Evolutionary conservation across 768 basidiomycete genomes (phyloP).

Genomic region (Panus rudis): DNA sequence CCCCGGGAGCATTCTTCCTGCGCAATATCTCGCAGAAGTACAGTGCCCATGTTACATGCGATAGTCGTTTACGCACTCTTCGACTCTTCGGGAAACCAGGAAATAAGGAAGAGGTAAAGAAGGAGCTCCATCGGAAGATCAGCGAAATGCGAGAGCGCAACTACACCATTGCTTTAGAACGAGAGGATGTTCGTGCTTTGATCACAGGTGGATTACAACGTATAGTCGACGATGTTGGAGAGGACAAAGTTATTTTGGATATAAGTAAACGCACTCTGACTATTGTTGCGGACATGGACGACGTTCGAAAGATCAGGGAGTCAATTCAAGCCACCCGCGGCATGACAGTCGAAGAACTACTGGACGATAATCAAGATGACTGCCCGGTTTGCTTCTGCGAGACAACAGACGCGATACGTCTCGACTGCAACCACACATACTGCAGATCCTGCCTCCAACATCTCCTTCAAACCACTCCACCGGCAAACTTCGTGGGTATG

Average conservation of each 20-base stretch:
- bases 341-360: neutral
- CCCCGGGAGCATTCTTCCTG: slow-evolving; percentile 32
- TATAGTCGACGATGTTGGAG: slow-evolving; percentile 32
- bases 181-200: slow-evolving; percentile 28
- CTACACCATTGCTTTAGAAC: slow-evolving; percentile 30
- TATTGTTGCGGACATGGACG: slow-evolving; percentile 30
- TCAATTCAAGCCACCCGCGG: neutral
- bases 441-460: slow-evolving; percentile 43
- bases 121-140: slow-evolving; percentile 30
- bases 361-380: neutral
- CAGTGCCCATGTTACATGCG: slow-evolving; percentile 31
- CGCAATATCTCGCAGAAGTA: slow-evolving; percentile 30
- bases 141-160: slow-evolving; percentile 30
- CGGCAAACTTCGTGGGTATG: slow-evolving; percentile 24
- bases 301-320: slow-evolving; percentile 6
- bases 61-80: slow-evolving; percentile 32
- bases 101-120: slow-evolving; percentile 26
- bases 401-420: slow-evolving; percentile 15
- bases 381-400: slow-evolving; percentile 27
- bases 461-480: slow-evolving; percentile 29
- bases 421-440: slow-evolving; percentile 43
- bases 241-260: slow-evolving; percentile 38
- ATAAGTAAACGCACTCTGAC: slow-evolving; percentile 33
- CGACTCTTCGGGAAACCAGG: slow-evolving; percentile 32
- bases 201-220: slow-evolving; percentile 31